Percentiles rank a stretch among this genome's conserved stretches.
These are phyloP conservation scores for Phytopythium chamaehyphon DNA, from an alignment of 352 stramenopile genomes.

Conservation along the genomic window DNA sequence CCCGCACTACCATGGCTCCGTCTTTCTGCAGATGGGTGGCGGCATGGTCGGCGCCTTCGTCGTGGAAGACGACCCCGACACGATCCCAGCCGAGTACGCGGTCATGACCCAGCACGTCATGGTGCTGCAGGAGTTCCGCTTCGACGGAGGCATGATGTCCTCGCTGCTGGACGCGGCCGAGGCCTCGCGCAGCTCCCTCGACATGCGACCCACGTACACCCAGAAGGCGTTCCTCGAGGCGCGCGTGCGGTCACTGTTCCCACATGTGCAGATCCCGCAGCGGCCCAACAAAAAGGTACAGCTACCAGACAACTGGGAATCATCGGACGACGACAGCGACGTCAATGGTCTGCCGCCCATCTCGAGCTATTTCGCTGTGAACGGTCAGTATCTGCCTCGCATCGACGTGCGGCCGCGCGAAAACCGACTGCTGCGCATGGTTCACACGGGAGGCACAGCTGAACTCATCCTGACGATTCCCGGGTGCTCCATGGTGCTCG, in stretches of 20 bases:
- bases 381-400: slow-evolving; percentile 65
- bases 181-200: slow-evolving; percentile 43
- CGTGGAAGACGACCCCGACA: slow-evolving; percentile 52
- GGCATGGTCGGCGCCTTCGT: slow-evolving; percentile 66
- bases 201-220: slow-evolving; percentile 47
- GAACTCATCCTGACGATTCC: slow-evolving; percentile 55
- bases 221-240: slow-evolving; percentile 30
- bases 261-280: slow-evolving; percentile 31
- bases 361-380: slow-evolving; percentile 61
- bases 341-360: slow-evolving; percentile 24
- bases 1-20: slow-evolving; percentile 73
- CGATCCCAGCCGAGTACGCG: slow-evolving; percentile 36
- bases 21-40: slow-evolving; percentile 70
- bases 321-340: slow-evolving; percentile 14
- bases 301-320: slow-evolving; percentile 16
- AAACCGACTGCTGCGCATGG: slow-evolving; percentile 51
- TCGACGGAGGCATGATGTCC: slow-evolving; percentile 47
- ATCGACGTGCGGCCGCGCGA: slow-evolving; percentile 47
- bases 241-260: slow-evolving; percentile 34
- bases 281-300: slow-evolving; percentile 21
- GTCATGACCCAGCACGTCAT: slow-evolving; percentile 44
- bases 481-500: slow-evolving; percentile 49
- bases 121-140: slow-evolving; percentile 59
- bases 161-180: slow-evolving; percentile 43
- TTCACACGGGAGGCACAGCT: slow-evolving; percentile 55